Conservation (phyloP, 371 early-diverging fungal species). For the Thermomucor indicae-seudaticae region DNA sequence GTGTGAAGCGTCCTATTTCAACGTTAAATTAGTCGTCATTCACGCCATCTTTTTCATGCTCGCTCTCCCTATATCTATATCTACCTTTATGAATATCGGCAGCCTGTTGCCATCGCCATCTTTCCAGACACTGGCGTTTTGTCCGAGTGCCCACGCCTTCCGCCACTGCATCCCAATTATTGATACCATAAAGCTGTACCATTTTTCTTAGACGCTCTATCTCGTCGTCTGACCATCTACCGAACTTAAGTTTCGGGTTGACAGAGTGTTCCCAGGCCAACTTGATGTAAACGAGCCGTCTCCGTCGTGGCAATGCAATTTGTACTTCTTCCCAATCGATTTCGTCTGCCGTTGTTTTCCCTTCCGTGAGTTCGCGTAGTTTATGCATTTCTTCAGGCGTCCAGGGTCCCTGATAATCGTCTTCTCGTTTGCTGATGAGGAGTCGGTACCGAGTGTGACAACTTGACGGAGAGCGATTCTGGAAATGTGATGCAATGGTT, state of each 20-base stretch:
- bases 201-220: conserved; percentile 4
- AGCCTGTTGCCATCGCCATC: conserved; percentile 33
- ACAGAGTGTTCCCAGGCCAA: conserved; percentile 20
- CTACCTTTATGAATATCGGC: conserved; percentile 9
- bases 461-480: conserved; percentile 12
- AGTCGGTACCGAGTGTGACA: conserved; percentile 16
- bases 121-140: conserved; percentile 32
- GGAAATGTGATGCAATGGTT: conserved; percentile 10
- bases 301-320: conserved; percentile 10
- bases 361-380: conserved; percentile 10
- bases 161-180: conserved; percentile 18
- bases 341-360: conserved; percentile 1
- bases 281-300: conserved; percentile 16
- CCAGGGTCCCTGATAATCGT: conserved; percentile 26
- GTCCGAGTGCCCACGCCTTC: conserved; percentile 19
- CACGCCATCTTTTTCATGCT: not conserved
- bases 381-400: conserved; percentile 16
- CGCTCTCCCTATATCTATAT: not conserved
- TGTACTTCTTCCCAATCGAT: conserved; percentile 27
- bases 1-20: conserved; percentile 26
- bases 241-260: conserved; percentile 28
- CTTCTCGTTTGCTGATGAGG: conserved; percentile 2
- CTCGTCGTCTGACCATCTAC: conserved; percentile 32
- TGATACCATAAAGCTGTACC: conserved; percentile 9
- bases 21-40: not conserved